Conservation (phyloP, 2,329 filamentous ascomycete species). For the Delphinella strobiligena region DNA sequence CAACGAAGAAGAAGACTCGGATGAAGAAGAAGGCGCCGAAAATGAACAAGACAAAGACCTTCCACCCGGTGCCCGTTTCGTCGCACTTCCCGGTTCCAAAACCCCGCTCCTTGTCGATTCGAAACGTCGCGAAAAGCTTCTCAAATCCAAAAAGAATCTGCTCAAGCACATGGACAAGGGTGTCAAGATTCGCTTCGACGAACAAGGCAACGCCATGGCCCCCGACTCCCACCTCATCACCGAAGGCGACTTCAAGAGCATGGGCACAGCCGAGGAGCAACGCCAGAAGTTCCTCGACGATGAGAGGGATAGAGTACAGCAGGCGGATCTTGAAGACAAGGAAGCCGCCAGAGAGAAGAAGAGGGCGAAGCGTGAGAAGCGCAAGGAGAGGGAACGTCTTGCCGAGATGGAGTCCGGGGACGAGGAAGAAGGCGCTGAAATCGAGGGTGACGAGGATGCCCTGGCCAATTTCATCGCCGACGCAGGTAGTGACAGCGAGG, state of each 20-base stretch:
- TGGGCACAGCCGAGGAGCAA: conserved; percentile 66
- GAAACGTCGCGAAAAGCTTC: conserved; percentile 88
- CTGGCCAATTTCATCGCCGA: conserved; percentile 32
- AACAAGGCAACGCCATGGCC: conserved; percentile 68
- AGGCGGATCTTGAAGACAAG: conserved; percentile 76
- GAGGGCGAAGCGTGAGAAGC: conserved; percentile 62
- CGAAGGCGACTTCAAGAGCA: conserved; percentile 65
- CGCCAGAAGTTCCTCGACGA: conserved; percentile 64
- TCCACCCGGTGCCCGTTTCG: conserved; percentile 39
- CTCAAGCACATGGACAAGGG: conserved; percentile 81
- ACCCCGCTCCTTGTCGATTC: conserved; percentile 78
- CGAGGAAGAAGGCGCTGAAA: conserved; percentile 13
- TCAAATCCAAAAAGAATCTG: conserved; percentile 85
- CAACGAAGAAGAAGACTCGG: conserved; percentile 12
- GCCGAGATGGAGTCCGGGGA: conserved; percentile 35
- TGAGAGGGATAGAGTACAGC: conserved; percentile 58
- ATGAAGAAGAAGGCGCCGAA: conserved; percentile 30
- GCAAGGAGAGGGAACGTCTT: conserved; percentile 50
- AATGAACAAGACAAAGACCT: conserved; percentile 28
- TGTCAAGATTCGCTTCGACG: conserved; percentile 80
- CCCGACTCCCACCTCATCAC: conserved; percentile 79
- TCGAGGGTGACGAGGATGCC: conserved; percentile 23
- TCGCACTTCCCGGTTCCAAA: conserved; percentile 53
- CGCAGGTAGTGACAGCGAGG: conserved; percentile 9
- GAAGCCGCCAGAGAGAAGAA: conserved; percentile 64